Evolutionary conservation across 2,329 filamentous ascomycete species (phyloP).

Genomic region (Fusarium longipes): DNA sequence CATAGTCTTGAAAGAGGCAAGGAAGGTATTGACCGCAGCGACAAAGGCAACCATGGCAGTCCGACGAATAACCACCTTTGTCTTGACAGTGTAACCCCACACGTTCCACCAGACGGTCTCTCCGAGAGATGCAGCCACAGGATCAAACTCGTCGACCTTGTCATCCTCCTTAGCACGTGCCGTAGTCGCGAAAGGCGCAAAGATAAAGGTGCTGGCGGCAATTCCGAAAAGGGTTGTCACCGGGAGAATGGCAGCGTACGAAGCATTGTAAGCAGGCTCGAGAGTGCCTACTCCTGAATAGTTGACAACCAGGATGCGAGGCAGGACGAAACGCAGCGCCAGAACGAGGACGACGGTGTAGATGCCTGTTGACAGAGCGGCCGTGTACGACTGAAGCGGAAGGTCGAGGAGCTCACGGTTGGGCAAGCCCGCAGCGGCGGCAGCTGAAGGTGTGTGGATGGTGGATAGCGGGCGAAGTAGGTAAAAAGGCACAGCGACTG

Average conservation of each 20-base stretch:
- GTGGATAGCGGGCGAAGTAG: slow-evolving; percentile 76
- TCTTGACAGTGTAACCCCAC: slow-evolving; percentile 73
- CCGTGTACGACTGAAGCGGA: slow-evolving; percentile 71
- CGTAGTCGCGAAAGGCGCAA: slow-evolving; percentile 72
- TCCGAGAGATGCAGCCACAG: slow-evolving; percentile 70
- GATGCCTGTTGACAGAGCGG: slow-evolving; percentile 75
- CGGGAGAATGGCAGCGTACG: slow-evolving; percentile 70
- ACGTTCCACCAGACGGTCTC: slow-evolving; percentile 80
- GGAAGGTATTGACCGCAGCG: slow-evolving; percentile 68
- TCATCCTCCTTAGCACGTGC: slow-evolving; percentile 62
- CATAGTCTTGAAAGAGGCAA: slow-evolving; percentile 74
- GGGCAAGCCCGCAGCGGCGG: slow-evolving; percentile 56
- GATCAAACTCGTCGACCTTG: slow-evolving; percentile 67
- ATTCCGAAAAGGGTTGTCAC: slow-evolving; percentile 70
- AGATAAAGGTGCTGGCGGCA: slow-evolving; percentile 81
- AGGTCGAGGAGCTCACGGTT: slow-evolving; percentile 75
- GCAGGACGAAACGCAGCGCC: slow-evolving; percentile 77
- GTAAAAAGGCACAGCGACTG: slow-evolving; percentile 78
- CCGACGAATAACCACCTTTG: slow-evolving; percentile 72
- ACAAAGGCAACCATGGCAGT: slow-evolving; percentile 69
- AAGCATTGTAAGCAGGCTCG: slow-evolving; percentile 72
- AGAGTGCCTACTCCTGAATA: slow-evolving; percentile 79
- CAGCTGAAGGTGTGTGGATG: slow-evolving; percentile 67
- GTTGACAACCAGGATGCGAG: slow-evolving; percentile 76
- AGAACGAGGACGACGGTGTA: slow-evolving; percentile 79